Evolutionary conservation across 2,329 filamentous ascomycete species (phyloP).

Genomic region (Rhynchosporium secalis): DNA sequence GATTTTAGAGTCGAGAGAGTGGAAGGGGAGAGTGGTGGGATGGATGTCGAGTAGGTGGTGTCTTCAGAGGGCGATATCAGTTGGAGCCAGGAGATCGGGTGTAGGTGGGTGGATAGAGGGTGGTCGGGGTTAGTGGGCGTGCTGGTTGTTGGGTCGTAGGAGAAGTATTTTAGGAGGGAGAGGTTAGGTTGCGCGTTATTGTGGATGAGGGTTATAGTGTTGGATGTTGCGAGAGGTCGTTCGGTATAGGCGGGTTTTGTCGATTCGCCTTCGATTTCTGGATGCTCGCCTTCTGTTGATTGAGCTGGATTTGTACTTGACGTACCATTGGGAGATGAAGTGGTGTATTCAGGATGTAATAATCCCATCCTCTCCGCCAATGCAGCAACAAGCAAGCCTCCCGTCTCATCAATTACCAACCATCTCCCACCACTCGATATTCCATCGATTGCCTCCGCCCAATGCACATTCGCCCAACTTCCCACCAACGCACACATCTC

Average conservation of each 20-base stretch:
- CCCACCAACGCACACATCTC: conserved; percentile 79
- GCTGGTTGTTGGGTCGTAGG: conserved; percentile 66
- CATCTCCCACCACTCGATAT: conserved; percentile 51
- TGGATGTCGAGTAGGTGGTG: conserved; percentile 67
- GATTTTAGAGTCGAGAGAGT: conserved; percentile 72
- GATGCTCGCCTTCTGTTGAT: neutral
- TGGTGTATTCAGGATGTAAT: conserved; percentile 45
- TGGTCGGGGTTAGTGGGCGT: conserved; percentile 57
- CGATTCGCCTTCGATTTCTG: conserved; percentile 19
- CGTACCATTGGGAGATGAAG: neutral
- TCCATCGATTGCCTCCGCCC: conserved; percentile 38
- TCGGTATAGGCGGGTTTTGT: conserved; percentile 21
- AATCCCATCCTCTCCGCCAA: conserved; percentile 71
- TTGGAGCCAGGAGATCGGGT: conserved; percentile 88
- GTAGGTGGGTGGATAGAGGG: conserved; percentile 78
- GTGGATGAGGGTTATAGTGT: conserved; percentile 80
- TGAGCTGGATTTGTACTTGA: neutral
- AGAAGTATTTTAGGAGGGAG: conserved; percentile 83
- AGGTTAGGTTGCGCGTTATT: conserved; percentile 85
- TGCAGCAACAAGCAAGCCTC: conserved; percentile 67
- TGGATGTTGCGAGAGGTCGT: conserved; percentile 43
- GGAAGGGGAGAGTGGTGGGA: conserved; percentile 58
- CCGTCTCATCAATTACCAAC: conserved; percentile 70
- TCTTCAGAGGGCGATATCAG: conserved; percentile 77
- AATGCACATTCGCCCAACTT: conserved; percentile 90